A percentile compares a stretch with the other conserved stretches of the same genome.
Conservation (phyloP, 192 early-diverging fungal species). For the Phlyctochytrium bullatum region DNA sequence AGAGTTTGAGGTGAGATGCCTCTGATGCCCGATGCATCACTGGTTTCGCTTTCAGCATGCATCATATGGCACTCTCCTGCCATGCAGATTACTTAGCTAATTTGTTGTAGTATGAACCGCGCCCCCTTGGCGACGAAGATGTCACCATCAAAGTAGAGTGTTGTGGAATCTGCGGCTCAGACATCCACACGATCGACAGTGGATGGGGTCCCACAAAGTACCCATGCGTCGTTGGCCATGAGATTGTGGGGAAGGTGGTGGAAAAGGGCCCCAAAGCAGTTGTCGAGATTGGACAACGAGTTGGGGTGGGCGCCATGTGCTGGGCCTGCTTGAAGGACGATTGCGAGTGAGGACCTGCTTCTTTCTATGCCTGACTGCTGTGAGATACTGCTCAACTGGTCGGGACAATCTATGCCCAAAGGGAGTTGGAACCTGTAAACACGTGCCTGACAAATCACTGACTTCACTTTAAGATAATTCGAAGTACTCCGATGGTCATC, state of each 20-base stretch:
- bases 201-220: constrained; percentile 49
- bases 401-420: constrained; percentile 24
- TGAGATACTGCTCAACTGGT: constrained; percentile 8
- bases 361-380: neutral
- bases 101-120: constrained; percentile 45
- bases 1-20: neutral
- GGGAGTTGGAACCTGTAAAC: constrained; percentile 1
- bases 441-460: no score
- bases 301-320: constrained; percentile 37
- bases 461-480: neutral
- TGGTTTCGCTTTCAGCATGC: neutral
- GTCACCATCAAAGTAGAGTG: constrained; percentile 69
- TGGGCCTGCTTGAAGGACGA: constrained; percentile 19
- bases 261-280: constrained; percentile 20
- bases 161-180: constrained; percentile 72
- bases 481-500: constrained; percentile 1
- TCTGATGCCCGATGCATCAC: neutral
- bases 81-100: neutral
- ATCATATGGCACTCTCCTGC: neutral
- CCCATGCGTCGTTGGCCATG: constrained; percentile 30
- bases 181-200: constrained; percentile 62
- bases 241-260: constrained; percentile 33
- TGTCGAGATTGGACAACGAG: constrained; percentile 29
- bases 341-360: constrained; percentile 7
- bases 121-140: constrained; percentile 51